phyloP scores from a whole-genome alignment of 768 basidiomycete species.

The Rubroboletus pulcherrimus region DNA sequence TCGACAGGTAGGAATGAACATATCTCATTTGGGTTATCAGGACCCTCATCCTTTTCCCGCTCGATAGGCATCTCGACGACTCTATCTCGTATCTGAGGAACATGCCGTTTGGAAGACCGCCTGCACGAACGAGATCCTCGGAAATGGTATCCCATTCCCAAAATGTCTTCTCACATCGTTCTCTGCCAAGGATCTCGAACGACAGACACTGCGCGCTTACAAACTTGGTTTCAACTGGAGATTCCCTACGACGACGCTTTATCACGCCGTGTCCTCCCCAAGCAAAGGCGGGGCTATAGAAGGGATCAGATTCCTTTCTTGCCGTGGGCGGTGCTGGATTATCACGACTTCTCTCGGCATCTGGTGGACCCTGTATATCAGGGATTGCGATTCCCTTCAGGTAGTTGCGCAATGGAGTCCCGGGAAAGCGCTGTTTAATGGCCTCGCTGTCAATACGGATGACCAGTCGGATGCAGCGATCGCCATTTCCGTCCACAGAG shows the following conservation, averaged over 20 bases:
- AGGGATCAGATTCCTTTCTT: conserved; percentile 52
- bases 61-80: conserved; percentile 48
- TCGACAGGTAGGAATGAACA: conserved; percentile 36
- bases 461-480: conserved; percentile 42
- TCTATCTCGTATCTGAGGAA: conserved; percentile 42
- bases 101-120: conserved; percentile 57
- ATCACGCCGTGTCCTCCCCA: conserved; percentile 14
- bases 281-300: conserved; percentile 44
- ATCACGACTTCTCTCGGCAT: conserved; percentile 55
- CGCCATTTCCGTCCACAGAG: conserved; percentile 47
- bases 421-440: conserved; percentile 49
- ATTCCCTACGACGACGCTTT: conserved; percentile 18
- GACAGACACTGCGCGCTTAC: conserved; percentile 41
- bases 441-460: conserved; percentile 49
- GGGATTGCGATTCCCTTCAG: conserved; percentile 39
- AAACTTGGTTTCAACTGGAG: conserved; percentile 50
- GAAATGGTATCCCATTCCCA: conserved; percentile 50
- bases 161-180: conserved; percentile 33
- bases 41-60: background rate
- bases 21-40: background rate
- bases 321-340: conserved; percentile 41
- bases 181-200: conserved; percentile 43
- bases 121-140: conserved; percentile 41
- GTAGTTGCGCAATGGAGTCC: conserved; percentile 49
- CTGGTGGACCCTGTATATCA: conserved; percentile 56